Percentiles rank a stretch among this genome's conserved stretches.
Conservation (phyloP, 768 basidiomycete species). For the Russula griseocarnosa region DNA sequence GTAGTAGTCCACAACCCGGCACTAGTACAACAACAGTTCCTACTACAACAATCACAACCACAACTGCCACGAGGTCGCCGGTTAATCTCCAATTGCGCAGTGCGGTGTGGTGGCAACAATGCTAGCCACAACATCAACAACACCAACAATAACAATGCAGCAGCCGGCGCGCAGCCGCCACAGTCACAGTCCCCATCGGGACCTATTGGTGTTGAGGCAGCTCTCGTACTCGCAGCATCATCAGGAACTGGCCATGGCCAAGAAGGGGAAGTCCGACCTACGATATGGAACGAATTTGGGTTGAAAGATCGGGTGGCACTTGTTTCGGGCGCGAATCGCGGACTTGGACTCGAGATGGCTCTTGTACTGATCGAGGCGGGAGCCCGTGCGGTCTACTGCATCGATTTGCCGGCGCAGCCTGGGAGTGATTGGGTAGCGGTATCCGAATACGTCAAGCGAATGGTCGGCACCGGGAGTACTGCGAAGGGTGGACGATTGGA, state of each 20-base stretch:
- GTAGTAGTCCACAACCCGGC: not conserved
- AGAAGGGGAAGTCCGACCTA: conserved; percentile 35
- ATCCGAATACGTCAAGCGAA: conserved; percentile 45
- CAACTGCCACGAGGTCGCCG: not conserved
- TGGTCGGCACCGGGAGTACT: conserved; percentile 29
- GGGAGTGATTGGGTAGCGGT: conserved; percentile 56
- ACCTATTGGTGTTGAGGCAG: conserved; percentile 60
- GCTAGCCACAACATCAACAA: not conserved
- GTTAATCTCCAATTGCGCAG: conserved; percentile 3
- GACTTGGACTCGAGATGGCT: conserved; percentile 83
- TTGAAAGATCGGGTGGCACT: conserved; percentile 51
- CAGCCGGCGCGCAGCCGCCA: conserved; percentile 21
- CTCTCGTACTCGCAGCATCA: conserved; percentile 42
- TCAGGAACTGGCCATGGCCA: conserved; percentile 16
- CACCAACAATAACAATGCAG: not conserved
- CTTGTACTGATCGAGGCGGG: conserved; percentile 70
- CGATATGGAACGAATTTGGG: conserved; percentile 57
- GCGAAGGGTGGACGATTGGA: conserved; percentile 38
- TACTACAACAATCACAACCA: not conserved
- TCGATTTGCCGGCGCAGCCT: conserved; percentile 56
- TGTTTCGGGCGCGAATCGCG: conserved; percentile 42
- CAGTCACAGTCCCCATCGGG: conserved; percentile 46
- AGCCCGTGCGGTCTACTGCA: conserved; percentile 62
- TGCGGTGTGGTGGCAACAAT: not conserved
- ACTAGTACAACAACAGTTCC: not conserved